These are phyloP conservation scores for Ophiostoma triangulosporum DNA, from an alignment of 2,329 filamentous ascomycete species.

Conservation along the genomic window DNA sequence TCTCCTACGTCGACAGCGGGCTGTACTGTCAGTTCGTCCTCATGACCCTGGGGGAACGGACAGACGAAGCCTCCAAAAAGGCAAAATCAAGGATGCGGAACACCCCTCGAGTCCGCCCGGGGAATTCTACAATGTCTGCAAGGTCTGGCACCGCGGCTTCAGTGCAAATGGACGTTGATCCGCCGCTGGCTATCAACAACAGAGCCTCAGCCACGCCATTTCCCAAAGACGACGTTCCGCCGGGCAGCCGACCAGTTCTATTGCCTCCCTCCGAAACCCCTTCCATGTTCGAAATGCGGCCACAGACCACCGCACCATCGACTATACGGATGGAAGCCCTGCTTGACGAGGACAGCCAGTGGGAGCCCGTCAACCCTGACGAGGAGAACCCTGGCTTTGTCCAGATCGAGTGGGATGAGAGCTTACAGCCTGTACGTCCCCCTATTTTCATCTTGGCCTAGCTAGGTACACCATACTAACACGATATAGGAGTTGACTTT, in stretches of 20 bases:
- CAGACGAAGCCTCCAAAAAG: slow-evolving; percentile 24
- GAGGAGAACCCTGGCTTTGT: slow-evolving; percentile 52
- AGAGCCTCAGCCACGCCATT: not conserved
- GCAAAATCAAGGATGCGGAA: slow-evolving; percentile 4
- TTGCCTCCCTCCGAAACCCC: slow-evolving; percentile 18
- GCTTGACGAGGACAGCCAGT: slow-evolving; percentile 54
- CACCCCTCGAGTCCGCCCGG: not conserved
- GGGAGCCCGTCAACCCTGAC: slow-evolving; percentile 53
- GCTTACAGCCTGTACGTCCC: slow-evolving; percentile 40
- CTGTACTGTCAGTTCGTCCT: slow-evolving; percentile 65
- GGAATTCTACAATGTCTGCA: not conserved
- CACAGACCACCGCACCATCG: slow-evolving; percentile 28
- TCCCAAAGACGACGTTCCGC: not conserved
- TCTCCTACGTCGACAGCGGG: slow-evolving; percentile 56
- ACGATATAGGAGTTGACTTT: slow-evolving; percentile 13
- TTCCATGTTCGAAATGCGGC: slow-evolving; percentile 22
- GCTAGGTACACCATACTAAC: not conserved
- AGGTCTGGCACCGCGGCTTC: not conserved
- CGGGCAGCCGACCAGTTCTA: not conserved
- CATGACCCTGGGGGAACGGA: slow-evolving; percentile 63
- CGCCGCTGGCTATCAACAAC: slow-evolving; percentile 1
- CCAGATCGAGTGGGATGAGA: slow-evolving; percentile 62
- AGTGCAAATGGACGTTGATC: not conserved
- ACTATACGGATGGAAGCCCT: slow-evolving; percentile 52
- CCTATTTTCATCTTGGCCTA: too few species aligned